These are phyloP conservation scores for Pseudopithomyces maydicus DNA, from an alignment of 2,329 filamentous ascomycete species.

Conservation along the genomic window DNA sequence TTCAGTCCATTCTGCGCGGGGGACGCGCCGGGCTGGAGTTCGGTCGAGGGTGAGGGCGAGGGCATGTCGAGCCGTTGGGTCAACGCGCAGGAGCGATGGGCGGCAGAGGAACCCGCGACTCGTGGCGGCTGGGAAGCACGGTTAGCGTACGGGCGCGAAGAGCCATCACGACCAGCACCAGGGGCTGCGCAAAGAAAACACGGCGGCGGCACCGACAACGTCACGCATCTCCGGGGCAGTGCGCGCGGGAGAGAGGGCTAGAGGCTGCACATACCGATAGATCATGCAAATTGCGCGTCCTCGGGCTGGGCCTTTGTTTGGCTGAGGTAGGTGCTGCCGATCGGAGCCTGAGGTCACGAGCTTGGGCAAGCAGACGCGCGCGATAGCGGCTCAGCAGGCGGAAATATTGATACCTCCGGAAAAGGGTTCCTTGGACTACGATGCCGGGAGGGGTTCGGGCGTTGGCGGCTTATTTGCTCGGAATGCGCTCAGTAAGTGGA, in stretches of 20 bases:
- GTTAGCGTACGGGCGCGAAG: slow-evolving; percentile 25
- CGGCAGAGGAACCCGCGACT: slow-evolving; percentile 33
- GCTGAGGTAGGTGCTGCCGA: slow-evolving; percentile 45
- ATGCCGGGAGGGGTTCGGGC: slow-evolving; percentile 36
- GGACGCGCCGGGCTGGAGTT: slow-evolving; percentile 37
- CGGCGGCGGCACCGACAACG: slow-evolving; percentile 3
- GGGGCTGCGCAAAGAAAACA: background rate
- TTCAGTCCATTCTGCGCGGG: slow-evolving; percentile 28
- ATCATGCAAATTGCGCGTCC: slow-evolving; percentile 47
- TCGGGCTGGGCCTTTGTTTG: slow-evolving; percentile 45
- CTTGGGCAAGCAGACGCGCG: slow-evolving; percentile 9
- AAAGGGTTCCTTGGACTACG: slow-evolving; percentile 21
- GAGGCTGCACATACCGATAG: slow-evolving; percentile 42
- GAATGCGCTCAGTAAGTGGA: slow-evolving; percentile 38
- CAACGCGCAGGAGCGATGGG: slow-evolving; percentile 35
- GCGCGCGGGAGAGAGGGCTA: slow-evolving; percentile 1
- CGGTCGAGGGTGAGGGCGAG: slow-evolving; percentile 43
- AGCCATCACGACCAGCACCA: slow-evolving; percentile 18
- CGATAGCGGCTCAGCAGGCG: slow-evolving; percentile 25
- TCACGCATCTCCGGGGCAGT: background rate
- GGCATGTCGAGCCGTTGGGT: slow-evolving; percentile 37
- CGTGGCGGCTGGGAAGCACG: slow-evolving; percentile 17
- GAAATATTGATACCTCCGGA: slow-evolving; percentile 40
- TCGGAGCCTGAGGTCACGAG: slow-evolving; percentile 22
- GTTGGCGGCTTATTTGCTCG: slow-evolving; percentile 42